Evolutionary conservation across 208 protist species (phyloP), one percentile per base, ranked within the genome.

Genomic region (Crithidia bombi): DNA sequence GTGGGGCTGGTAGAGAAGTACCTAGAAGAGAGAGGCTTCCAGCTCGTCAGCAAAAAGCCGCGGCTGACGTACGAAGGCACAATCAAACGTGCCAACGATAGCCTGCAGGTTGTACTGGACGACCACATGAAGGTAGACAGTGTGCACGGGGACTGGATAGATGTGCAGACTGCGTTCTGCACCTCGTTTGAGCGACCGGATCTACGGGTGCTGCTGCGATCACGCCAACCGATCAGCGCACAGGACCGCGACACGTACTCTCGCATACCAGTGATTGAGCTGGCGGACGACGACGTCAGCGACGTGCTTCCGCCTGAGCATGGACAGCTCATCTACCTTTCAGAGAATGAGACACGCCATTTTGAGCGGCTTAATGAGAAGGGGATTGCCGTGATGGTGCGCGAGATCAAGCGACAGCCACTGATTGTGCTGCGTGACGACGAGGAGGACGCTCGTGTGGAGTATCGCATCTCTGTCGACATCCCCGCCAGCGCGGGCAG

Each of bases 241-340:
- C 65, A 87, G 62, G 92, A 95, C 39, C 72, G 84, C 54, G 83
- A 95, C 12, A 80, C 70, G 46, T 96, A 85, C 69, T 52, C 57
- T 4, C 51, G 65, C 30, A 67, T 77, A 19, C 81, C 81, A 1
- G 73, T 93, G 9, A 86, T 96, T 54, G 78, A 92, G 59, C 74
- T 96, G 10, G 62, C 73, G 12, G 73, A 89, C 23, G 92, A 94
- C 69, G 92, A 96, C 63, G 89, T 96, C 15, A 79, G 59, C 3
- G 89, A 93, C 66, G 89, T 92, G 36, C 74, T 96, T 55, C 87
- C 92, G 23, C 68, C 92, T 1, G 92, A 94, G 57, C 79, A 87
- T n/a, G 92, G 92, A 11, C 89, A 96, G 74, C 71, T 96, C n/a
- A 73, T 95, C 15, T 96, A 96, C 75, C 76, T 95, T n/a, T 90